Conservation (phyloP, 1,284 basidiomycete genomes). For the Sporisorium reilianum region DNA sequence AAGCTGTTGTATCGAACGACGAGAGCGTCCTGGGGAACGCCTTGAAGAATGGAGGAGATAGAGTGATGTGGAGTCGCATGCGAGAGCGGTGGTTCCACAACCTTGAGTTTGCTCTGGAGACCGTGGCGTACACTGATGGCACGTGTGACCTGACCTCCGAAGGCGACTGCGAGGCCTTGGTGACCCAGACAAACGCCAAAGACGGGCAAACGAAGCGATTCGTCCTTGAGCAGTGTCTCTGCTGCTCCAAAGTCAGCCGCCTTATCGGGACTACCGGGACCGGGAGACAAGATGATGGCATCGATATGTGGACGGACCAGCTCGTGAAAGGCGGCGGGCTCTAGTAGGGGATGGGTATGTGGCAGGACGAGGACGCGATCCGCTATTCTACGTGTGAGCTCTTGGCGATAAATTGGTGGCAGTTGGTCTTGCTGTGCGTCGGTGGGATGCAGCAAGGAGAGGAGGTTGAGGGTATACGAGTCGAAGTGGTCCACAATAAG, state of each 20-base stretch:
- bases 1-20: constrained; percentile 84
- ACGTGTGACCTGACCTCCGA: constrained; percentile 74
- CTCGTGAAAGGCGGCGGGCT: constrained; percentile 39
- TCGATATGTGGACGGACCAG: constrained; percentile 63
- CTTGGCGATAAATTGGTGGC: neutral
- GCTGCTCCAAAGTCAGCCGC: constrained; percentile 62
- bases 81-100: constrained; percentile 1
- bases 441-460: constrained; percentile 51
- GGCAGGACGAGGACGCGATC: constrained; percentile 61
- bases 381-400: constrained; percentile 22
- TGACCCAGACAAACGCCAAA: constrained; percentile 92
- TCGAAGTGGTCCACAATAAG: constrained; percentile 67
- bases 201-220: constrained; percentile 74
- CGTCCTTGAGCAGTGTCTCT: constrained; percentile 49
- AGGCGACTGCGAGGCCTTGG: constrained; percentile 85
- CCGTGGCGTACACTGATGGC: constrained; percentile 58
- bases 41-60: constrained; percentile 76
- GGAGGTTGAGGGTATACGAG: constrained; percentile 67
- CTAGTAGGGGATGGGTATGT: constrained; percentile 56
- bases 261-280: constrained; percentile 61
- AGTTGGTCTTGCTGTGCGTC: neutral
- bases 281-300: constrained; percentile 65
- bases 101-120: constrained; percentile 45
- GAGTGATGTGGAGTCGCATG: constrained; percentile 14
- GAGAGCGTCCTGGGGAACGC: constrained; percentile 73